phyloP scores from a whole-genome alignment of 495 filamentous ascomycete species.

The Thermochaetoides thermophila region DNA sequence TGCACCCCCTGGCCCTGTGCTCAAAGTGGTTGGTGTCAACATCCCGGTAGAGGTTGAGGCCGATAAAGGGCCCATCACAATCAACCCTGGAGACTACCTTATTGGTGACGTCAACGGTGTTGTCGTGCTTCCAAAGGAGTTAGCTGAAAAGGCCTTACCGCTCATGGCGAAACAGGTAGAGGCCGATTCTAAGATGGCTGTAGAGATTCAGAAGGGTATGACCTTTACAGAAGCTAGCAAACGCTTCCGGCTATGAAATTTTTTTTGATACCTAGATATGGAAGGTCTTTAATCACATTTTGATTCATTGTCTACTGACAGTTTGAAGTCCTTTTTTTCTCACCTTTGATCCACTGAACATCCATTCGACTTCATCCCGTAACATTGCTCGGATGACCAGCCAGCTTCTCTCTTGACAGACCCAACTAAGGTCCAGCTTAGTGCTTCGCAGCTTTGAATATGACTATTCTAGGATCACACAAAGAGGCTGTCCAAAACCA shows the following conservation, averaged over 20 bases:
- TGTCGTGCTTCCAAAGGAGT: constrained; percentile 28
- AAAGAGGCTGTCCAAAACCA: no score
- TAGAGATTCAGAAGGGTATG: constrained; percentile 35
- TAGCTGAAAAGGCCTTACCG: constrained; percentile 32
- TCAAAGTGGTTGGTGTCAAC: constrained; percentile 32
- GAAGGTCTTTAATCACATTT: neutral
- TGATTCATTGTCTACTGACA: neutral
- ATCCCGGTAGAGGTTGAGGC: constrained; percentile 24
- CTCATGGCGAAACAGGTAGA: constrained; percentile 35
- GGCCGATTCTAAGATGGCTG: constrained; percentile 39
- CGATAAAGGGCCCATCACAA: constrained; percentile 30
- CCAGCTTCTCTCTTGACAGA: no score
- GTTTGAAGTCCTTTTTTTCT: no score
- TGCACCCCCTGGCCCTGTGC: constrained; percentile 29
- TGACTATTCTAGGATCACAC: no score
- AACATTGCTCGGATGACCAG: no score
- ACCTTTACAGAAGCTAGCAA: constrained; percentile 38
- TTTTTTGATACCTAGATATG: neutral
- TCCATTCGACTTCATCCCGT: no score
- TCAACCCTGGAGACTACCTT: constrained; percentile 42
- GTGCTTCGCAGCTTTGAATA: no score
- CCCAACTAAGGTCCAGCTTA: no score
- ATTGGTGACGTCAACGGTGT: constrained; percentile 44
- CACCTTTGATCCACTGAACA: no score
- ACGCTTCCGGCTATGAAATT: constrained; percentile 21